Evolutionary conservation across 768 basidiomycete genomes (phyloP).

Genomic region (Pisolithus microcarpus): DNA sequence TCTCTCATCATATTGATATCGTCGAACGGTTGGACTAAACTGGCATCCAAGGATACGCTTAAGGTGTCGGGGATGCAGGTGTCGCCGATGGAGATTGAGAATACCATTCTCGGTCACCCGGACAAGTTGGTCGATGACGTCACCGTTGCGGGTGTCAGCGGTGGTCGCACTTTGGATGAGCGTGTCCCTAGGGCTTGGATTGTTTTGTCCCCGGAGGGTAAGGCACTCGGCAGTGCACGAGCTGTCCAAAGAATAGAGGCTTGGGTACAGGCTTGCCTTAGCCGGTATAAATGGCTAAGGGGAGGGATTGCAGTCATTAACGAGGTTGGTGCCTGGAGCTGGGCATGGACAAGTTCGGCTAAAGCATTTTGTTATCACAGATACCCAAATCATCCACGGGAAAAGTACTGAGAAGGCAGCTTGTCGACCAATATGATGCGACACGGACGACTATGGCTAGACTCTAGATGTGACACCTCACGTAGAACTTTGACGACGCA

Average conservation of each 20-base stretch:
- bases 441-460: conserved; percentile 14
- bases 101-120: conserved; percentile 55
- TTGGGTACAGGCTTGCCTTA: conserved; percentile 59
- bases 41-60: conserved; percentile 54
- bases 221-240: conserved; percentile 34
- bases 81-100: conserved; percentile 73
- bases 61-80: conserved; percentile 79
- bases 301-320: conserved; percentile 64
- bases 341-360: neutral
- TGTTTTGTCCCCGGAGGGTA: conserved; percentile 53
- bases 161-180: conserved; percentile 65
- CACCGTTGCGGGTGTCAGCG: conserved; percentile 66
- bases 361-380: conserved; percentile 26
- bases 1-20: neutral
- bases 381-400: conserved; percentile 73
- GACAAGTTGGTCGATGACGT: conserved; percentile 55
- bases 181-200: conserved; percentile 75
- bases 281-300: conserved; percentile 70
- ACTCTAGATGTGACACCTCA: conserved; percentile 11
- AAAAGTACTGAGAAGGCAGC: conserved; percentile 54
- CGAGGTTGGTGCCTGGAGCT: conserved; percentile 37
- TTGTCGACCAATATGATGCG: conserved; percentile 54
- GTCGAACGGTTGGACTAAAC: neutral
- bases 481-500: too few relatives aligned
- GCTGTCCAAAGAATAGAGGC: conserved; percentile 43